Evolutionary conservation across 108 stramenopile species (phyloP).

Genomic region (Mayamaea pseudoterrestris): DNA sequence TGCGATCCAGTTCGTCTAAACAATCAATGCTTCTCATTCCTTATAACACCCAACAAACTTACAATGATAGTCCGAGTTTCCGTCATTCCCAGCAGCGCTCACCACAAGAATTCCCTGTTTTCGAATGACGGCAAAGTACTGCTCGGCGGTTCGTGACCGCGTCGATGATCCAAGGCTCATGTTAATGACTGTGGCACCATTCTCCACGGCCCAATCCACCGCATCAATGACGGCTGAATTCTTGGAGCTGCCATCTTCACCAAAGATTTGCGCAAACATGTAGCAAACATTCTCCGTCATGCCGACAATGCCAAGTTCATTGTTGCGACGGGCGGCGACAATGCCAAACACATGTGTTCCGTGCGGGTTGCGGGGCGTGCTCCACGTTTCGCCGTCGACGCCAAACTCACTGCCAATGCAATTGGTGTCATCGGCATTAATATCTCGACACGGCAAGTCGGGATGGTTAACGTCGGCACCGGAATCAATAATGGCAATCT

Average conservation of each 20-base stretch:
- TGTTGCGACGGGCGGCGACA: conserved; percentile 1
- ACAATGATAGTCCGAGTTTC: too few species aligned
- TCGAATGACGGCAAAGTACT: background rate
- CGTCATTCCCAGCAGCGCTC: conserved; percentile 35
- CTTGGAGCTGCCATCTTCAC: background rate
- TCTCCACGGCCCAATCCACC: conserved; percentile 1
- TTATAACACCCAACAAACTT: too few species aligned
- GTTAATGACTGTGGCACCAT: conserved; percentile 27
- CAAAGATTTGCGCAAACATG: conserved; percentile 2
- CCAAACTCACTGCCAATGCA: too few species aligned
- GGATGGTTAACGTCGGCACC: too few species aligned
- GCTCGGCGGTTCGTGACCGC: conserved; percentile 4
- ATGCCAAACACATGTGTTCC: too few species aligned
- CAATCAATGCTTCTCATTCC: too few species aligned
- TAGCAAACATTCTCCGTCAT: background rate
- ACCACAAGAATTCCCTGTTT: conserved; percentile 18
- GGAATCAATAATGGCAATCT: too few species aligned
- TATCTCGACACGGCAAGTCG: too few species aligned
- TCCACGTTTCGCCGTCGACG: too few species aligned
- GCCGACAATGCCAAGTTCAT: conserved; percentile 1
- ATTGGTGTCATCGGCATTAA: too few species aligned
- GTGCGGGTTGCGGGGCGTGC: too few species aligned
- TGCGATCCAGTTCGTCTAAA: too few species aligned
- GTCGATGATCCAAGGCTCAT: conserved; percentile 19
- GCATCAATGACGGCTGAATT: background rate